phyloP scores from a whole-genome alignment of 1,139 yeast species.

The Lodderomyces margitis region DNA sequence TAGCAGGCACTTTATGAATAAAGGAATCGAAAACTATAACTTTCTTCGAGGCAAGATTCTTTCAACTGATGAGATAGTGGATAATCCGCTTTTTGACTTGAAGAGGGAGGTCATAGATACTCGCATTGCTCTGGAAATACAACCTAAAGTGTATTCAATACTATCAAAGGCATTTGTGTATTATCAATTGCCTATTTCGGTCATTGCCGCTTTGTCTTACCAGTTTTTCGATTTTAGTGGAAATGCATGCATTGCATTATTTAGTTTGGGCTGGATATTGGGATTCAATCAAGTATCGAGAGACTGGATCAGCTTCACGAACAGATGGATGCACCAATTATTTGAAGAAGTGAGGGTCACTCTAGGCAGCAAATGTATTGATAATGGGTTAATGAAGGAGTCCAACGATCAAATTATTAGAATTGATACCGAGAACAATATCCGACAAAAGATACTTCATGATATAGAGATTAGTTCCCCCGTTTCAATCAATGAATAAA shows the following conservation, averaged over 20 bases:
- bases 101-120: conserved; percentile 30
- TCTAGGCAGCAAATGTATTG: conserved; percentile 38
- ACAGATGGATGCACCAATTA: conserved; percentile 28
- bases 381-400: conserved; percentile 38
- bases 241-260: conserved; percentile 36
- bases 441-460: conserved; percentile 21
- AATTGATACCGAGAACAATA: conserved; percentile 20
- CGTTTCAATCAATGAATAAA: conserved; percentile 1
- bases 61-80: conserved; percentile 15
- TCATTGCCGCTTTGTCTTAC: conserved; percentile 32
- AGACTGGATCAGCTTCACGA: conserved; percentile 32
- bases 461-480: conserved; percentile 6
- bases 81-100: conserved; percentile 34
- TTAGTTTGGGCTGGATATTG: conserved; percentile 40
- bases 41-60: conserved; percentile 39
- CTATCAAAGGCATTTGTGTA: conserved; percentile 32
- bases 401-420: conserved; percentile 24
- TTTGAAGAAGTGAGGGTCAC: conserved; percentile 38
- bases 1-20: conserved; percentile 33
- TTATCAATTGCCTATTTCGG: conserved; percentile 41
- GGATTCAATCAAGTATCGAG: conserved; percentile 46
- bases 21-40: conserved; percentile 40
- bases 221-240: conserved; percentile 35
- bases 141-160: conserved; percentile 35
- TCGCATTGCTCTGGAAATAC: conserved; percentile 33